Evolutionary conservation across 768 basidiomycete genomes (phyloP).

Genomic region (Amylocystis lapponica): DNA sequence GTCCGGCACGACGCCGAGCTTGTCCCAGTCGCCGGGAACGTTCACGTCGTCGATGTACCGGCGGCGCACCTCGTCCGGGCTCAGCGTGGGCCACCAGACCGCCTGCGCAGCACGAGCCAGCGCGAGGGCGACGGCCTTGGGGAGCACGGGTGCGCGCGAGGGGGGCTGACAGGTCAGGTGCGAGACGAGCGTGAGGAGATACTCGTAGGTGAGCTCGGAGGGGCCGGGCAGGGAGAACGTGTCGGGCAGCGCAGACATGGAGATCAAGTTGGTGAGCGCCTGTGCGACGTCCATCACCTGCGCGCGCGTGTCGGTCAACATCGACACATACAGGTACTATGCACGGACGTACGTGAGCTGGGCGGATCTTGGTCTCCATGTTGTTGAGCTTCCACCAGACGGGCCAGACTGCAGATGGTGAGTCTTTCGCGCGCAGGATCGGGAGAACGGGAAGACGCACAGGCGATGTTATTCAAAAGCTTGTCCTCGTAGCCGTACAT

Average conservation of each 20-base stretch:
- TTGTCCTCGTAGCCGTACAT: constrained; percentile 97
- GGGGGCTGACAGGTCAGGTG: constrained; percentile 75
- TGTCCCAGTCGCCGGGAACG: constrained; percentile 75
- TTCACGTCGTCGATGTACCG: constrained; percentile 81
- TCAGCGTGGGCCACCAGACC: constrained; percentile 89
- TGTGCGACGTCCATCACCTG: constrained; percentile 94
- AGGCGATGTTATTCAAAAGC: constrained; percentile 84
- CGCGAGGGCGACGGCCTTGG: constrained; percentile 61
- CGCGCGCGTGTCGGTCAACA: not conserved
- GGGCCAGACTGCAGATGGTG: constrained; percentile 61
- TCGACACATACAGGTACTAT: constrained; percentile 7
- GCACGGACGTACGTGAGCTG: constrained; percentile 54
- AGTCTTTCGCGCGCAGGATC: not conserved
- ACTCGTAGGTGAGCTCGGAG: constrained; percentile 75
- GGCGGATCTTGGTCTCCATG: constrained; percentile 80
- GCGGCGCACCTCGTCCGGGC: constrained; percentile 86
- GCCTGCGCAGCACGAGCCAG: constrained; percentile 60
- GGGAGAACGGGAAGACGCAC: constrained; percentile 41
- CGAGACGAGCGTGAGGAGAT: constrained; percentile 71
- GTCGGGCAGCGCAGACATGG: constrained; percentile 52
- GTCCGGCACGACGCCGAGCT: constrained; percentile 74
- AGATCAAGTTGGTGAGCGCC: constrained; percentile 74
- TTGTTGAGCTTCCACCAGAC: constrained; percentile 94
- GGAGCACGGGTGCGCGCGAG: constrained; percentile 68
- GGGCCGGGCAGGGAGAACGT: constrained; percentile 87